Percentiles rank a stretch among this genome's conserved stretches.
These are phyloP conservation scores for Fusarium globosum DNA, from an alignment of 2,329 filamentous ascomycete species.

Conservation along the genomic window DNA sequence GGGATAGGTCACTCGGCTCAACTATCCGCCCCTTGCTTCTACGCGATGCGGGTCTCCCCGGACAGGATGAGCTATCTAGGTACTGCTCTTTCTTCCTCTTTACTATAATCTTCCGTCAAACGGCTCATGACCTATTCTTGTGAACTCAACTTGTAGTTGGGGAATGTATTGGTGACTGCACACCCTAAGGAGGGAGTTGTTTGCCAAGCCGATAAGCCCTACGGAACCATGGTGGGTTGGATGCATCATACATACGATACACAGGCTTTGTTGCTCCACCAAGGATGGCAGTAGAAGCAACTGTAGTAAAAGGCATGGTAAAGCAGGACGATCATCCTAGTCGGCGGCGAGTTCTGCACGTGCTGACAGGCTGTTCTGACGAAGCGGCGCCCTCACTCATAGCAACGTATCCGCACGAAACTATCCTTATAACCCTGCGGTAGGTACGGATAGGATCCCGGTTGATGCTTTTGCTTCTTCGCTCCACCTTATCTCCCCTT, in stretches of 20 bases:
- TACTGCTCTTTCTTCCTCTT: not conserved
- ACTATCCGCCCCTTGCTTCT: constrained; percentile 41
- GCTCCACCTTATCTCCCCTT: constrained; percentile 41
- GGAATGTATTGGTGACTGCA: not conserved
- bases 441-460: constrained; percentile 46
- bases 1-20: constrained; percentile 38
- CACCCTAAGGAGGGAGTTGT: not conserved
- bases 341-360: constrained; percentile 24
- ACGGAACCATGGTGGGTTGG: constrained; percentile 23
- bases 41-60: constrained; percentile 32
- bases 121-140: not conserved
- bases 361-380: constrained; percentile 27
- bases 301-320: constrained; percentile 32
- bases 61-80: not conserved
- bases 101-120: not conserved
- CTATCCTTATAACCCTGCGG: constrained; percentile 38
- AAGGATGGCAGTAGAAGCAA: constrained; percentile 19
- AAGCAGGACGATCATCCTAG: constrained; percentile 34
- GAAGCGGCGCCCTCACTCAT: constrained; percentile 14
- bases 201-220: constrained; percentile 3
- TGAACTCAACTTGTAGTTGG: not conserved
- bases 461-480: constrained; percentile 45
- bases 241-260: constrained; percentile 31
- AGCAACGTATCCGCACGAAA: constrained; percentile 16
- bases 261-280: constrained; percentile 20